phyloP scores from a whole-genome alignment of 441 rosid genomes.

The Daphne laureola region DNA sequence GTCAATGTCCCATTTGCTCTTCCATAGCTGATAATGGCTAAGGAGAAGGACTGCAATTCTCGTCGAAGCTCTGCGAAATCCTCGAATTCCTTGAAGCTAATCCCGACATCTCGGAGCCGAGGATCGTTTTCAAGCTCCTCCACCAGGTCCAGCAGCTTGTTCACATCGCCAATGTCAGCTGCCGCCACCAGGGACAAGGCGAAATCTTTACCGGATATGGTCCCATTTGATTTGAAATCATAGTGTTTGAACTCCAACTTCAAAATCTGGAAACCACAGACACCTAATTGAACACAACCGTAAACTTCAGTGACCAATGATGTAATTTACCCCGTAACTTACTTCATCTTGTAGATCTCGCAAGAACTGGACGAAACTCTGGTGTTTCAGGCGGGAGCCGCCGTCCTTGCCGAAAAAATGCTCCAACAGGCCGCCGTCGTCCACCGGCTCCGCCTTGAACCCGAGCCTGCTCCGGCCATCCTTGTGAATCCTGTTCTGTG shows the following conservation, averaged over 20 bases:
- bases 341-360: conserved; percentile 38
- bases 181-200: conserved; percentile 61
- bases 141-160: conserved; percentile 42
- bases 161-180: conserved; percentile 43
- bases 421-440: conserved; percentile 39
- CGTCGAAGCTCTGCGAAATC: conserved; percentile 45
- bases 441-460: conserved; percentile 19
- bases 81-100: conserved; percentile 45
- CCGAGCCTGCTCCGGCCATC: conserved; percentile 24
- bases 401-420: conserved; percentile 44
- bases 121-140: conserved; percentile 31
- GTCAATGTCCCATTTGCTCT: conserved; percentile 42
- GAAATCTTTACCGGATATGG: conserved; percentile 58
- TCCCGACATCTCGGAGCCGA: conserved; percentile 24
- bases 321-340: background rate
- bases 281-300: background rate
- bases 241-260: conserved; percentile 57
- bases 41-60: conserved; percentile 36
- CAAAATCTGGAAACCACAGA: conserved; percentile 31
- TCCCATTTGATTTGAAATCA: conserved; percentile 35
- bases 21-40: conserved; percentile 59
- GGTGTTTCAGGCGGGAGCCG: conserved; percentile 24
- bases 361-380: conserved; percentile 32
- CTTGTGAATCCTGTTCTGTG: conserved; percentile 18
- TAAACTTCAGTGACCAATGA: background rate